These are phyloP conservation scores for Petunia axillaris DNA, from an alignment of 257 asterid species.

Conservation along the genomic window DNA sequence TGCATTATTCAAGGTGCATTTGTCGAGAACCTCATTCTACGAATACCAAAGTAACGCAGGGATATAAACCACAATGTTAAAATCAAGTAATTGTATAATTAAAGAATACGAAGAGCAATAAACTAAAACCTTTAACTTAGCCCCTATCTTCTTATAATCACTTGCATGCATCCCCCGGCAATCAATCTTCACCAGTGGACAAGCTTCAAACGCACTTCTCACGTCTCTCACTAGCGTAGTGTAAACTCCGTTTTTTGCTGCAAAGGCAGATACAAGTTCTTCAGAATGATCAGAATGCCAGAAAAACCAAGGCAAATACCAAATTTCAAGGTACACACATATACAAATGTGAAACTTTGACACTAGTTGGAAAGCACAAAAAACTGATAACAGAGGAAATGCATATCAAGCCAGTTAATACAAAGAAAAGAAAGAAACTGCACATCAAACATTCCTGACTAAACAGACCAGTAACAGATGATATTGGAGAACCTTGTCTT, in stretches of 20 bases:
- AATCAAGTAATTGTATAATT: neutral
- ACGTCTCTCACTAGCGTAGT: slow-evolving; percentile 74
- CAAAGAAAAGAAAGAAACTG: neutral
- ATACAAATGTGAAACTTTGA: neutral
- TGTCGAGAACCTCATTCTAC: neutral
- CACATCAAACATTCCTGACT: neutral
- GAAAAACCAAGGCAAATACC: neutral
- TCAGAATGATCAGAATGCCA: neutral
- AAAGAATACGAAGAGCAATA: slow-evolving; percentile 7
- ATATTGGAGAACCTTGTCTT: neutral
- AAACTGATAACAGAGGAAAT: neutral
- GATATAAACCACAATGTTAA: neutral
- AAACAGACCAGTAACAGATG: neutral
- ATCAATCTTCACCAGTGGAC: slow-evolving; percentile 75
- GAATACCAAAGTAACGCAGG: slow-evolving; percentile 6
- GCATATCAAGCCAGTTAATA: neutral
- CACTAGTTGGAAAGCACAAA: neutral
- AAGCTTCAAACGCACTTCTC: slow-evolving; percentile 90
- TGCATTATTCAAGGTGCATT: slow-evolving; percentile 5
- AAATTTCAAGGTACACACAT: neutral
- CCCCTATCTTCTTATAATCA: slow-evolving; percentile 95
- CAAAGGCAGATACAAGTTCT: slow-evolving; percentile 4
- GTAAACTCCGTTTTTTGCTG: slow-evolving; percentile 93
- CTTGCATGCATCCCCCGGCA: slow-evolving; percentile 93
- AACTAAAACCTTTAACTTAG: slow-evolving; percentile 76